A percentile compares a stretch with the other conserved stretches of the same genome.
phyloP scores from a whole-genome alignment of 305 asterid species.

The Fraxinus floribunda region DNA sequence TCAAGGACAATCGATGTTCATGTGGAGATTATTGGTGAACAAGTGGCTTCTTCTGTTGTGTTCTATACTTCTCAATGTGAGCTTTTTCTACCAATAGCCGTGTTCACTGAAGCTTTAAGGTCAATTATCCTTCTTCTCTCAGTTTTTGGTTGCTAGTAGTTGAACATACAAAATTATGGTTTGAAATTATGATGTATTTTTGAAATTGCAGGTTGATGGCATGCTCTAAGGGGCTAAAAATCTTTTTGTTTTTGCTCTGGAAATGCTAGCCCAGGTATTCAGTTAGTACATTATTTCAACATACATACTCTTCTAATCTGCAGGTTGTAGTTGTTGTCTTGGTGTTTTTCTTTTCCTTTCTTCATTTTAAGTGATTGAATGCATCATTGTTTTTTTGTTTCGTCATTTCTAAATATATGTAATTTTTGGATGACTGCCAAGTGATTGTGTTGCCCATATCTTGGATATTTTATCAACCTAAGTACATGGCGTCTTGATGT shows the following conservation, averaged over 20 bases:
- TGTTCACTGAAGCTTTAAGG: background rate
- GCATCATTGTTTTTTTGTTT: background rate
- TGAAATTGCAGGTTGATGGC: background rate
- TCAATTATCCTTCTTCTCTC: background rate
- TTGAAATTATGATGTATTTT: background rate
- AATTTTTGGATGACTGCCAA: background rate
- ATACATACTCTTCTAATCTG: background rate
- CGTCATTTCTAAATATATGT: background rate
- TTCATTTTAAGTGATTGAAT: background rate
- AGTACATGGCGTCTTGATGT: background rate
- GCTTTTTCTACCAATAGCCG: background rate
- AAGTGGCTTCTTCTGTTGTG: background rate
- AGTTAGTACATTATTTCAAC: background rate
- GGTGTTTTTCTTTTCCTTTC: background rate
- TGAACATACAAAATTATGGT: background rate
- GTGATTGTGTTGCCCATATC: background rate
- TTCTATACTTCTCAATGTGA: background rate
- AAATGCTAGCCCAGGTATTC: background rate
- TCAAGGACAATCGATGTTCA: conserved; percentile 59
- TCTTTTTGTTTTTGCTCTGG: background rate
- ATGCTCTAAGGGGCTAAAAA: background rate
- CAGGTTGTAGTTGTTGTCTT: background rate
- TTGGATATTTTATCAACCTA: background rate
- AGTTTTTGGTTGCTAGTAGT: background rate
- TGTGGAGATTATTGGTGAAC: conserved; percentile 82